These are phyloP conservation scores for Leucogyrophana mollusca DNA, from an alignment of 768 basidiomycete species.

Conservation along the genomic window DNA sequence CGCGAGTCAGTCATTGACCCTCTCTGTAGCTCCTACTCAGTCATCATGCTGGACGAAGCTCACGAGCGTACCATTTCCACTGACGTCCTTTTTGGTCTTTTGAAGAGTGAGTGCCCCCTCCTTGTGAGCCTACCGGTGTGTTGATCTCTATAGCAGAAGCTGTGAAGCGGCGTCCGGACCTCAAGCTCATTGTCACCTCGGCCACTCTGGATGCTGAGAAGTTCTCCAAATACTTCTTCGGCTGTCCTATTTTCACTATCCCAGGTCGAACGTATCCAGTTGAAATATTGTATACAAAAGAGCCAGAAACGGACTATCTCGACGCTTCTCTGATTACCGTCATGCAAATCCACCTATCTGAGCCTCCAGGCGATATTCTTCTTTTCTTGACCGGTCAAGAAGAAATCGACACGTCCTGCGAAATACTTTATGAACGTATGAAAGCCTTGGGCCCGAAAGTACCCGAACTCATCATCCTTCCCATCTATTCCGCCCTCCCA, in stretches of 20 bases:
- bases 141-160: constrained; percentile 84
- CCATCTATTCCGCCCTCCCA: constrained; percentile 96
- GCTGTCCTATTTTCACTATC: constrained; percentile 98
- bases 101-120: constrained; percentile 52
- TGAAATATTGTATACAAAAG: constrained; percentile 97
- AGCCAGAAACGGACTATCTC: constrained; percentile 95
- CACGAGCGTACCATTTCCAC: constrained; percentile 99
- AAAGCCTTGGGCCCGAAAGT: constrained; percentile 98
- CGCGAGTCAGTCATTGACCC: constrained; percentile 97
- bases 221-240: constrained; percentile 99
- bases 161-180: constrained; percentile 89
- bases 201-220: constrained; percentile 99
- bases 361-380: constrained; percentile 94
- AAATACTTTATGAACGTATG: constrained; percentile 98
- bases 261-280: constrained; percentile 99
- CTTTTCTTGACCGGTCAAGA: constrained; percentile 99
- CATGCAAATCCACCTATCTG: constrained; percentile 99
- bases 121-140: too few species aligned
- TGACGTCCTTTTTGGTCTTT: constrained; percentile 92
- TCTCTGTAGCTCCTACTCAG: constrained; percentile 87
- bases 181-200: constrained; percentile 97
- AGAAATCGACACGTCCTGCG: constrained; percentile 97
- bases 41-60: constrained; percentile 98
- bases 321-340: constrained; percentile 98
- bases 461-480: constrained; percentile 93